Evolutionary conservation across 306 rosid species (phyloP), one percentile per base, ranked within the genome.

Genomic region (Sphenostylis stenocarpa): DNA sequence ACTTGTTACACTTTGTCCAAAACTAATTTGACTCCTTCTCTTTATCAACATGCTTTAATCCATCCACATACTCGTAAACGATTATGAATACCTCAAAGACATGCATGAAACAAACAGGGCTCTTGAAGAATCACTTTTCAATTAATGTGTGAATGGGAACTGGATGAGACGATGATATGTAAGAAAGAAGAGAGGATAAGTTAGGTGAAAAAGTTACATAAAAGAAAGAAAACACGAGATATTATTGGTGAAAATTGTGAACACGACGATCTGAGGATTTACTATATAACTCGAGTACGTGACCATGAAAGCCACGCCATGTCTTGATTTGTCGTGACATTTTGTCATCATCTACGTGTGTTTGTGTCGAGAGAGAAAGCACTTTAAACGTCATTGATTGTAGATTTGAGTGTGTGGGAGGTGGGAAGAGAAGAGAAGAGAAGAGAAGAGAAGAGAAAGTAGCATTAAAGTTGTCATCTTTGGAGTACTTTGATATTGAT

Each of bases 401-500:
- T 64, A 64, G 61, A 63, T 65, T 67, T 63, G 77, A 72, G 41
- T 47, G 47, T 72, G 29, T 47, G 66, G 15, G 44, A 53, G 76
- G 49, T 24, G 41, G 4, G 43, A 56, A 15, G 71, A 56, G 19
- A 21, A 53, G 19, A 28, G 64, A 1, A 21, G 29, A 7, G 43
- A 56, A 15, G 71, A 56, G 19, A 21, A 53, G 19, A 28, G 64
- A 1, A 21, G 29, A 65, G 51, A 60, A 24, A 38, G 6, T 8
- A 11, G 24, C 33, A 34, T 66, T 31, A 31, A 78, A 79, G 69
- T 72, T 9, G 31, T 44, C 51, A 34, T 77, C 71, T 72, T 72
- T 70, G 16, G 56, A 76, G 64, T 76, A 76, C 64, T 82, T 77
- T 65, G 71, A 77, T 47, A 36, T 77, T 43, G 61, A 72, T 76